Evolutionary conservation across 73 alveolate genomes (phyloP), one percentile per base, ranked within the genome.

Genomic region (Effrenium voratum): DNA sequence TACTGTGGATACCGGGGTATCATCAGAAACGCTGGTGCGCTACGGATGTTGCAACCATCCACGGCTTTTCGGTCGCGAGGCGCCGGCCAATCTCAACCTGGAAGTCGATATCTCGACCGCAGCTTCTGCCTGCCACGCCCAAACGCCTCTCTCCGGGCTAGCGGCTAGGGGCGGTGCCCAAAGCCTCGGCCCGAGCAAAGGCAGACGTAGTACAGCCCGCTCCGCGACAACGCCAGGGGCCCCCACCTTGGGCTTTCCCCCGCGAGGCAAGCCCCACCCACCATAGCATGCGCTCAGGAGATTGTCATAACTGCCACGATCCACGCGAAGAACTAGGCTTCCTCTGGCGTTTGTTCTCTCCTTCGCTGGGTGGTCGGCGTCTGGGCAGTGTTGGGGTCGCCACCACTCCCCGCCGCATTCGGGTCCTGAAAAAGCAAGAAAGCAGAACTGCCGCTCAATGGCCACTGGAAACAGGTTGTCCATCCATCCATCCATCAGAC

Each of bases 131-230:
- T 90, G 55, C 93, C 52, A n/a, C 26, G 34, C 3, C 24, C 28
- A 52, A 46, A 50, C n/a, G 32, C 30, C n/a, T n/a, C n/a, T n/a
- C n/a, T n/a, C n/a, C n/a, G n/a, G n/a, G n/a, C n/a, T n/a, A n/a
- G n/a, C n/a, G n/a, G n/a, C n/a, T n/a, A n/a, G n/a, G n/a, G n/a
- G n/a, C n/a, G n/a, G n/a, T n/a, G n/a, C n/a, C n/a, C n/a, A n/a
- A n/a, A n/a, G 43, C 97, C 97, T 90, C 97, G 44, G 38, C 97
- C 97, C 43, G 97, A 90, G 88, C 97, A 90, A 2, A 90, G 87
- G 87, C 97, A 90, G 40, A 90, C 97, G n/a, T 90, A 90, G 97
- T 90, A 90, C n/a, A 46, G 87, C 30, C 97, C 97, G 36, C 97
- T 90, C 16, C 97, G 97, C 22, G 97, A 68, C 50, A 90, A 76